Evolutionary conservation across 2,329 filamentous ascomycete genomes (phyloP).

Genomic region (Aspergillus melleus): DNA sequence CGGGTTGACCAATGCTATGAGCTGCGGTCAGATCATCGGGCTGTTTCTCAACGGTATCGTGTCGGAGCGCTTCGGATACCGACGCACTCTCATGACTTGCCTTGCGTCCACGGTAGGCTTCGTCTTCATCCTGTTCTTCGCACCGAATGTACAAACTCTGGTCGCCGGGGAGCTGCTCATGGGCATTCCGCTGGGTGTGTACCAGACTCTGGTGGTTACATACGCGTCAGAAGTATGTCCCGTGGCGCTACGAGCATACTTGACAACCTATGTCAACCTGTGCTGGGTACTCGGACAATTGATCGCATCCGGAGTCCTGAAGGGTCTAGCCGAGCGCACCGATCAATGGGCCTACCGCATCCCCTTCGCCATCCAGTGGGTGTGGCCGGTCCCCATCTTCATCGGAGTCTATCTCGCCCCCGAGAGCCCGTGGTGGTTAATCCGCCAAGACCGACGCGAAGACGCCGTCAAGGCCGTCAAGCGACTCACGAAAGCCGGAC

Average conservation of each 20-base stretch:
- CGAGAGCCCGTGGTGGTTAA: constrained; percentile 41
- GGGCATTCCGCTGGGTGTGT: constrained; percentile 4
- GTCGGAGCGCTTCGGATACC: constrained; percentile 22
- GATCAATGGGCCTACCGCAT: constrained; percentile 40
- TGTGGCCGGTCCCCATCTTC: constrained; percentile 24
- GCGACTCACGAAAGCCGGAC: constrained; percentile 26
- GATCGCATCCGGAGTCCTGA: constrained; percentile 36
- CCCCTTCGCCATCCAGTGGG: constrained; percentile 38
- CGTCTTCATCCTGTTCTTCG: constrained; percentile 8
- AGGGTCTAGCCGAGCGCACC: constrained; percentile 27
- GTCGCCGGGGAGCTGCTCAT: constrained; percentile 6
- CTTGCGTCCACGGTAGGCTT: constrained; percentile 1
- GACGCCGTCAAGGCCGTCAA: constrained; percentile 34
- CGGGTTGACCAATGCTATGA: constrained; percentile 34
- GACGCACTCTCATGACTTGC: constrained; percentile 15
- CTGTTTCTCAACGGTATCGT: constrained; percentile 21
- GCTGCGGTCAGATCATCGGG: constrained; percentile 32
- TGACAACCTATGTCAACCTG: constrained; percentile 8
- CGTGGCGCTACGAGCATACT: neutral
- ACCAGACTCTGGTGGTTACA: constrained; percentile 4
- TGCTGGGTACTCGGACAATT: constrained; percentile 33
- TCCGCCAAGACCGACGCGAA: constrained; percentile 35
- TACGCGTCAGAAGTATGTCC: constrained; percentile 6
- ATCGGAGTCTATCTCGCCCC: constrained; percentile 29
- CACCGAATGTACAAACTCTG: neutral